Base-by-base conservation (phyloP, 164 flowering plant genomes). In the Hamamelis virginiana region DNA sequence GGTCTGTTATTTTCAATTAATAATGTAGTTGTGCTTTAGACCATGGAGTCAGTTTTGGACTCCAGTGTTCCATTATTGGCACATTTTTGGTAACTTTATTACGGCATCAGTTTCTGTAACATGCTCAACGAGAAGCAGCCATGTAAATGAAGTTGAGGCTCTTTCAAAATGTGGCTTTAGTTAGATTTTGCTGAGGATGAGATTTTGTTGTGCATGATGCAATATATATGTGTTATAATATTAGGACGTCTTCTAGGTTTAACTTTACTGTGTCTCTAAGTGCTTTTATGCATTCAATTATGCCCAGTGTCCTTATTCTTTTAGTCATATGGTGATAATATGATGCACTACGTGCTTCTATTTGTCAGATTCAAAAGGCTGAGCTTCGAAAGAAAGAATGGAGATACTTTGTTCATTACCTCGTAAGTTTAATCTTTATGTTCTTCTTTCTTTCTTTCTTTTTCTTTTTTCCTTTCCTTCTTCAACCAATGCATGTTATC, bases 331-430 rank as follows among this genome's bases (percentile, higher is more conserved):
- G 28, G 5, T 55, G 59, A 27, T 26, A 13, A 63, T 45, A n/a
- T 47, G 47, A 63, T 59, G 50, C 25, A 12, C 52, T 47, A 45
- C 26, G 1, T 71, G 13, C 11, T 68, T 69, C 68, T 8, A 47
- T 67, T 21, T 69, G 65, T 18, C 73, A 94, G 98, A 87, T 94
- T 69, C 91, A 89, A 82, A 91, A 87, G 66, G 84, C 86, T 62
- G 98, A 94, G 80, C 13, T 80, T 59, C 82, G 85, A 52, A 87
- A 86, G 78, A 86, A 89, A 60, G 91, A 91, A 43, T 83, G 86
- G 87, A 90, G 77, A 83, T 94, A 90, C 75, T 91, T 81, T 69
- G 92, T 94, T 68, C 98, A 94, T 75, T 94, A 94, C 79, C 98
- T 90, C 70, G 98, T 94, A 81, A 85, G 97, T 79, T n/a, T n/a